Evolutionary conservation across 1,284 basidiomycete species (phyloP), one percentile per base, ranked within the genome.

Genomic region (Ceratobasidium sp.): DNA sequence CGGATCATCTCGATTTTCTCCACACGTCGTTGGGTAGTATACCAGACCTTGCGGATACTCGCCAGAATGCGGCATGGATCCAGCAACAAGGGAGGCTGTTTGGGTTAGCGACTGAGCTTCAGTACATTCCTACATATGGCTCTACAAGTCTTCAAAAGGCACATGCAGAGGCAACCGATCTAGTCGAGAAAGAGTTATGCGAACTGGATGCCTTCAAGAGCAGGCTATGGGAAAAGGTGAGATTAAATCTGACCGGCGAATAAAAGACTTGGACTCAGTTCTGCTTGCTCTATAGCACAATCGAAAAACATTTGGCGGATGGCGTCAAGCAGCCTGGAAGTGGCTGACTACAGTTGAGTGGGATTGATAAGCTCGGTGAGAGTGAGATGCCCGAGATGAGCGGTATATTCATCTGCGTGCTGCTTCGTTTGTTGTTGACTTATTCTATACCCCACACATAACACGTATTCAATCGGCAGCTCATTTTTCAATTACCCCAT

Each of bases 341-440:
- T 64, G 61, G 61, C 61, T 64, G n/a, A 64, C 61, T n/a, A 33
- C 15, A 18, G n/a, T 64, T 18, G 61, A 64, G 18, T 64, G 61
- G 61, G 61, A 64, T n/a, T 64, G 28, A 64, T 6, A 3, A 28
- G 15, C 20, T 64, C 40, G 61, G 40, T 7, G 39, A 18, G 28
- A 39, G 55, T 10, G 4, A 26, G n/a, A 58, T 2, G 55, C n/a
- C n/a, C 28, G 55, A 33, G 26, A 10, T 3, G 55, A 23, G 3
- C 23, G 18, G n/a, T n/a, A n/a, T n/a, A n/a, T n/a, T 26, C 53
- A 20, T 20, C 26, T 60, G 26, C 28, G n/a, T 33, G 12, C 39
- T 4, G 10, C 1, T 39, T 56, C 44, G 61, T 64, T 9, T 64
- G 5, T 61, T 39, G 15, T 46, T 51, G 13, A 39, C 20, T 51